phyloP scores from a whole-genome alignment of 1,139 yeast genomes.

The Taphrina flavorubra region DNA sequence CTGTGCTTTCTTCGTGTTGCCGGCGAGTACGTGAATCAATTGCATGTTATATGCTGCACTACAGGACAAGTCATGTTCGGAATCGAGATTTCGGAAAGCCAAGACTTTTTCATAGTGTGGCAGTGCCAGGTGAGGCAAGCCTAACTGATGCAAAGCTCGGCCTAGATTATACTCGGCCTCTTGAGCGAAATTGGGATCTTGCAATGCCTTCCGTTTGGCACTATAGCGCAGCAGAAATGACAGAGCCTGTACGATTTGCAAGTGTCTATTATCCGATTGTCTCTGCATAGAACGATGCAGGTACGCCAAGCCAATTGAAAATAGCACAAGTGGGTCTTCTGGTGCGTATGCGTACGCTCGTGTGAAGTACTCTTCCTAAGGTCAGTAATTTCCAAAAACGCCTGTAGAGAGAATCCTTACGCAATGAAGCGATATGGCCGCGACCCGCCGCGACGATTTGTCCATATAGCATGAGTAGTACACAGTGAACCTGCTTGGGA shows the following conservation, averaged over 20 bases:
- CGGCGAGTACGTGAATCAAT: constrained; percentile 74
- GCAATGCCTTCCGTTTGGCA: constrained; percentile 52
- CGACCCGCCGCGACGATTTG: constrained; percentile 80
- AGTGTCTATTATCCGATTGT: constrained; percentile 79
- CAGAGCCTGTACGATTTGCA: constrained; percentile 84
- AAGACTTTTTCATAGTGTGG: constrained; percentile 73
- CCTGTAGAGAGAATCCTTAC: constrained; percentile 41
- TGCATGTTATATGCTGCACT: constrained; percentile 88
- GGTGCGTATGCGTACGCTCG: constrained; percentile 56
- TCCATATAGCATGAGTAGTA: constrained; percentile 76
- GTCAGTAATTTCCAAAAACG: constrained; percentile 56
- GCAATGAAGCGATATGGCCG: constrained; percentile 71
- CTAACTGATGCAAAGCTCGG: constrained; percentile 76
- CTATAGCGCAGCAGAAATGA: constrained; percentile 76
- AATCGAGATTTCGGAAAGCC: constrained; percentile 31
- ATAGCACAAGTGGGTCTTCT: constrained; percentile 77
- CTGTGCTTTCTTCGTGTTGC: constrained; percentile 59
- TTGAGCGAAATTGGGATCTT: constrained; percentile 59
- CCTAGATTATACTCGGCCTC: constrained; percentile 87
- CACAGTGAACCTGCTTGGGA: constrained; percentile 58
- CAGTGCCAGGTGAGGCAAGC: constrained; percentile 69
- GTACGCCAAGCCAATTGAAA: constrained; percentile 78
- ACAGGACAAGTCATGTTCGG: constrained; percentile 62
- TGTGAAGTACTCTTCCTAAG: constrained; percentile 58
- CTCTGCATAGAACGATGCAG: constrained; percentile 94